A percentile compares a stretch with the other conserved stretches of the same genome.
Evolutionary conservation across 2,329 filamentous ascomycete genomes (phyloP).

Genomic region (Colletotrichum euphorbiae): DNA sequence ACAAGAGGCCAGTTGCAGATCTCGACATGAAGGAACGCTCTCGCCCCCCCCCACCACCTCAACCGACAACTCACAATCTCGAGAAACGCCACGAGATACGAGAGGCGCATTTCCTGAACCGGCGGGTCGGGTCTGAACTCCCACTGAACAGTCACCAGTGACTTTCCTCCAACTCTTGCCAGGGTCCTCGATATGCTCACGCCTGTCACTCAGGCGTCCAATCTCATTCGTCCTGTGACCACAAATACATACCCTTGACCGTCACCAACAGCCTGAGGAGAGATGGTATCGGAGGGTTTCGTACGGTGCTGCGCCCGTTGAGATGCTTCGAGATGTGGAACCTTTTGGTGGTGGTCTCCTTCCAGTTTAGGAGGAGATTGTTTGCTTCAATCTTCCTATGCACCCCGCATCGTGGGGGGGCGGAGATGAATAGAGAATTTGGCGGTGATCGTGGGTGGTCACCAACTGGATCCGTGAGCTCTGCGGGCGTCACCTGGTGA

Average conservation of each 20-base stretch:
- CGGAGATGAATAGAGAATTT: neutral
- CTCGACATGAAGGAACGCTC: too few relatives aligned
- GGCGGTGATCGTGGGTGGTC: neutral
- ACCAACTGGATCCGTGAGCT: neutral
- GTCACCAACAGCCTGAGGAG: neutral
- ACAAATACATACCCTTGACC: neutral
- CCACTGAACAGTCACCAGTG: neutral
- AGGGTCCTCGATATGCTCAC: neutral
- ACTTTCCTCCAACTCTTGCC: neutral
- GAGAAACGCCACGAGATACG: neutral
- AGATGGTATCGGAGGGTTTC: neutral
- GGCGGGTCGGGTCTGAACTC: neutral
- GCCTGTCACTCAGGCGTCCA: neutral
- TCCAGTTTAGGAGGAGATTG: neutral
- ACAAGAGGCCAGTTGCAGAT: too few relatives aligned
- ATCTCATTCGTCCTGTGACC: neutral
- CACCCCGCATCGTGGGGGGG: neutral
- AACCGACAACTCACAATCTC: too few relatives aligned
- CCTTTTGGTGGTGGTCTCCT: neutral
- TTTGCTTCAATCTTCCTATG: constrained; percentile 1
- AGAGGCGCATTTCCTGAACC: neutral
- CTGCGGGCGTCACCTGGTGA: neutral
- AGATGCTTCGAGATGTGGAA: neutral
- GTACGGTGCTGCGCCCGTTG: constrained; percentile 7
- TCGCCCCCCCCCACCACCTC: too few relatives aligned